Percentiles rank a stretch among this genome's conserved stretches.
These are phyloP conservation scores for Telfairia occidentalis DNA, from an alignment of 331 rosid species.

Conservation along the genomic window DNA sequence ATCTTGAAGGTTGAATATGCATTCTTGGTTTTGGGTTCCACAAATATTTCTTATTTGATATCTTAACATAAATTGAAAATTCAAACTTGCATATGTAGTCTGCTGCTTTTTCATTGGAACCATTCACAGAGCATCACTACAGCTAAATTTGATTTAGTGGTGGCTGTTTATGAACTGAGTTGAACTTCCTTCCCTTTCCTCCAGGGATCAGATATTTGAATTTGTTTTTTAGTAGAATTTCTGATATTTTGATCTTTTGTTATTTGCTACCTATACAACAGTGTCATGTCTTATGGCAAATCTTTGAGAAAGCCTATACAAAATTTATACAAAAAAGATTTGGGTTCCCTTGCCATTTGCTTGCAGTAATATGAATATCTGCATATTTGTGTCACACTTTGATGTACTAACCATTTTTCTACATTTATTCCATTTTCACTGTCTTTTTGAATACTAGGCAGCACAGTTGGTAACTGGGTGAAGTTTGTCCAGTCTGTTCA, in stretches of 20 bases:
- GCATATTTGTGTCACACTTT: neutral
- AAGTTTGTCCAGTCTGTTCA: conserved; percentile 61
- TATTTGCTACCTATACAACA: neutral
- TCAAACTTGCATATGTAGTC: neutral
- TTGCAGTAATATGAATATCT: neutral
- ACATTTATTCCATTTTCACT: conserved; percentile 2
- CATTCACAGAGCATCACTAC: neutral
- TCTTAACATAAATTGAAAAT: neutral
- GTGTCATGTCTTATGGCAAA: neutral
- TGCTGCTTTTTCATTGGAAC: neutral
- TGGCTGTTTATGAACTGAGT: neutral
- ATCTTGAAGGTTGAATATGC: neutral
- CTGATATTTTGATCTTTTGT: neutral
- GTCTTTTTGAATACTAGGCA: conserved; percentile 49
- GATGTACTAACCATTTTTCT: neutral
- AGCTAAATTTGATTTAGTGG: neutral
- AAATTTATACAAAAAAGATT: neutral
- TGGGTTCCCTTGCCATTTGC: neutral
- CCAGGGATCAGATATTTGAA: neutral
- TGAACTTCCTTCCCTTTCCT: neutral
- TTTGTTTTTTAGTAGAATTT: neutral
- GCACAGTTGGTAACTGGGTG: conserved; percentile 60
- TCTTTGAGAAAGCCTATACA: neutral
- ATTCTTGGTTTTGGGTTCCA: neutral
- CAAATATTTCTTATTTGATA: neutral